Evolutionary conservation across 83 land plant genomes (phyloP), one percentile per base, ranked within the genome.

Genomic region (Diphasiastrum complanatum): DNA sequence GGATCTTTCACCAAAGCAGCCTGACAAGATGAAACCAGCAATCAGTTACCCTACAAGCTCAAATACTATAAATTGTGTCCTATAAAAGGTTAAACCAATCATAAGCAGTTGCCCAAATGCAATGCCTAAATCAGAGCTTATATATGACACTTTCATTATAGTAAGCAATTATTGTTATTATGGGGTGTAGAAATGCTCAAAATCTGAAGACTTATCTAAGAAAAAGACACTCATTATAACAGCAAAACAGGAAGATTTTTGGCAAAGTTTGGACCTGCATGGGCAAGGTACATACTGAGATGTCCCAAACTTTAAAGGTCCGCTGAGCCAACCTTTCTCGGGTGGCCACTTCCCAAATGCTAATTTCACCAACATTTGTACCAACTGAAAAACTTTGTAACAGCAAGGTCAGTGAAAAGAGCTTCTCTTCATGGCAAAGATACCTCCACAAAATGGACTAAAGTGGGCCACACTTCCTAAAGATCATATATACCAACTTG

Each of bases 301-400:
- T 10, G 23, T 64, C 67, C 67, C 67, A 64, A 14, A 64, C 67
- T 51, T 64, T 64, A 48, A 64, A 64, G 6, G 67, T 10, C 61
- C 37, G 30, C 2, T 6, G 60, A 27, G 67, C 61, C 10, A 64
- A 26, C 38, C 61, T 48, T 33, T 64, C 67, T 8, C 40, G 18
- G 3, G 63, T 29, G 20, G 62, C 33, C 4, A 64, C 67, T 12
- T 64, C 67, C 67, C 67, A 64, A 2, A 64, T 34, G 3, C 26
- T 34, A 50, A 64, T 64, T 6, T 64, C 67, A 30, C 67, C 67
- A 6, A 64, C 37, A 64, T 29, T 64, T 32, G 67, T 64, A 51
- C 67, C 67, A 27, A 64, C 67, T 64, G 67, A 37, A 59, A 33
- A 8, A 8, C 8, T 38, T 38, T 8, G 43, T 38, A 38, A 38